Evolutionary conservation across 176 grass and related monocot genomes (phyloP).

Genomic region (Triticum turgidum): DNA sequence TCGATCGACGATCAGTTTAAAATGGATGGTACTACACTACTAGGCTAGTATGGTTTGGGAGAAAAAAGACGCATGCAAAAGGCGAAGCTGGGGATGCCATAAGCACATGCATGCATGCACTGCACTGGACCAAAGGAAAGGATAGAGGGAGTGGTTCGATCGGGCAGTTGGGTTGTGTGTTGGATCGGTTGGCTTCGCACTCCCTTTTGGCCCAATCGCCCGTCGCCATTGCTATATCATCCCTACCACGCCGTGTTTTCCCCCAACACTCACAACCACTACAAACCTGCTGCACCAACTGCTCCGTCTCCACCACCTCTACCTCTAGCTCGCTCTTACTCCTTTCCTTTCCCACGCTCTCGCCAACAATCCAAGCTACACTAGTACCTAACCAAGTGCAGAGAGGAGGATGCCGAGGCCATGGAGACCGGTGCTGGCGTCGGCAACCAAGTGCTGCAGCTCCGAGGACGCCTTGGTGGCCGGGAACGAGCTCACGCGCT

Average conservation of each 20-base stretch:
- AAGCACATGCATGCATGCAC: slow-evolving; percentile 19
- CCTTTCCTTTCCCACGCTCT: background rate
- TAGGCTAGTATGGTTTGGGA: background rate
- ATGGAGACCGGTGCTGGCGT: slow-evolving; percentile 70
- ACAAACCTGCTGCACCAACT: background rate
- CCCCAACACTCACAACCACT: background rate
- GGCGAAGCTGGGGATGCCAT: slow-evolving; percentile 8
- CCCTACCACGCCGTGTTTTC: slow-evolving; percentile 3
- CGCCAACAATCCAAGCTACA: background rate
- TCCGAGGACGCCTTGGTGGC: slow-evolving; percentile 67
- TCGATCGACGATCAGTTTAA: background rate
- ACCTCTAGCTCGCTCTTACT: background rate
- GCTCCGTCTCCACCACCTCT: background rate
- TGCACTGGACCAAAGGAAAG: background rate
- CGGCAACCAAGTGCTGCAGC: slow-evolving; percentile 82
- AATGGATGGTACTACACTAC: too few species aligned
- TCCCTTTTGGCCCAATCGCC: background rate
- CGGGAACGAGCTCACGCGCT: slow-evolving; percentile 52
- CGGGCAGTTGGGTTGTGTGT: slow-evolving; percentile 63
- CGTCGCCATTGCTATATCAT: slow-evolving; percentile 23
- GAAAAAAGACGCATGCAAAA: background rate
- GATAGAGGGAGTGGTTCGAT: slow-evolving; percentile 63
- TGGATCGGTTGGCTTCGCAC: slow-evolving; percentile 58
- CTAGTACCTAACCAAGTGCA: background rate
- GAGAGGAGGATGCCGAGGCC: slow-evolving; percentile 31